A percentile compares a stretch with the other conserved stretches of the same genome.
phyloP scores from a whole-genome alignment of 2,329 filamentous ascomycete genomes.

The Torrubiella hemipterigena region DNA sequence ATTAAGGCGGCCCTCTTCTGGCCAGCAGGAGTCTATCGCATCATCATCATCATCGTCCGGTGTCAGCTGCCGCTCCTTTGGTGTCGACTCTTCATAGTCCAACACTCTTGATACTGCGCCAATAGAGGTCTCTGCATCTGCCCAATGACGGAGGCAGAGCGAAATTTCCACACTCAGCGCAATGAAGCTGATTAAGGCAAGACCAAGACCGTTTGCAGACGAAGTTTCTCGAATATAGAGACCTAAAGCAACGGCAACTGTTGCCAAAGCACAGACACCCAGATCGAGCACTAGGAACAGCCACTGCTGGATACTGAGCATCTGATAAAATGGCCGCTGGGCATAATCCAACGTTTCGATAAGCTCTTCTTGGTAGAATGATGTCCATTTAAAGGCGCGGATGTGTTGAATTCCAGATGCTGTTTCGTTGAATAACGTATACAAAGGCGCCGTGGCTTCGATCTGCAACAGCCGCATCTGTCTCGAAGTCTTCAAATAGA shows the following conservation, averaged over 20 bases:
- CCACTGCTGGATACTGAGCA: slow-evolving; percentile 44
- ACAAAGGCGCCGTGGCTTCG: slow-evolving; percentile 21
- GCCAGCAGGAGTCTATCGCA: slow-evolving; percentile 4
- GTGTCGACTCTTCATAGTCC: slow-evolving; percentile 4
- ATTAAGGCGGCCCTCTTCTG: slow-evolving; percentile 2
- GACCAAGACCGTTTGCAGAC: slow-evolving; percentile 3
- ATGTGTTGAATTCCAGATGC: slow-evolving; percentile 32
- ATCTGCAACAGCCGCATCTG: slow-evolving; percentile 24
- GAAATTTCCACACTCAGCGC: slow-evolving; percentile 4
- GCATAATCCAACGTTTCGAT: slow-evolving; percentile 34
- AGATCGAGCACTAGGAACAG: slow-evolving; percentile 35
- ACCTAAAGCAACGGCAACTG: slow-evolving; percentile 17
- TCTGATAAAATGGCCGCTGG: slow-evolving; percentile 41
- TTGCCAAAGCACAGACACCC: slow-evolving; percentile 29
- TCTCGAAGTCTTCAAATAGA: slow-evolving; percentile 22
- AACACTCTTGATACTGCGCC: slow-evolving; percentile 4
- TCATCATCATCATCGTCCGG: slow-evolving; percentile 1
- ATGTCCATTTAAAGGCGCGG: slow-evolving; percentile 41
- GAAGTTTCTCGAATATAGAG: slow-evolving; percentile 2
- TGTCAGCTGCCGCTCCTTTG: too few species aligned
- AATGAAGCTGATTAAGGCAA: slow-evolving; percentile 4
- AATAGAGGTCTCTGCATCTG: slow-evolving; percentile 4
- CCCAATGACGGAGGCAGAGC: slow-evolving; percentile 3
- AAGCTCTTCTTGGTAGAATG: slow-evolving; percentile 27
- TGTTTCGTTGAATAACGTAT: slow-evolving; percentile 27